Conservation (phyloP, 2,329 filamentous ascomycete genomes). For the Diaporthe sp. region DNA sequence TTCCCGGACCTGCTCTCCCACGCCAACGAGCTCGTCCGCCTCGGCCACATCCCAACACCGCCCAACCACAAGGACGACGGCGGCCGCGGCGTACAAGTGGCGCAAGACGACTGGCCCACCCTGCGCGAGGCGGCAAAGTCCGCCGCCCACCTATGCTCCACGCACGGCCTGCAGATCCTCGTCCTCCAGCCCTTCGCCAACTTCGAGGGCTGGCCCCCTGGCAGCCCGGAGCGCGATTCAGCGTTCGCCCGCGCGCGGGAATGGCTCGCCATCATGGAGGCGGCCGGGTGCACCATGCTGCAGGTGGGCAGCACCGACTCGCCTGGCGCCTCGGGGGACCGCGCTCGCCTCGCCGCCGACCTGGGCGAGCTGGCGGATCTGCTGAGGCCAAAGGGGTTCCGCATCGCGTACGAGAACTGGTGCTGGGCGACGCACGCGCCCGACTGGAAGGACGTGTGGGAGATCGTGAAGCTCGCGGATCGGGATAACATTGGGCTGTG, state of each 20-base stretch:
- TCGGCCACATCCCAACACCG: neutral
- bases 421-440: constrained; percentile 82
- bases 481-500: constrained; percentile 79
- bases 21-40: constrained; percentile 62
- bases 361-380: constrained; percentile 75
- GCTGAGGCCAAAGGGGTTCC: constrained; percentile 68
- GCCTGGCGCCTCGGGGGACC: constrained; percentile 59
- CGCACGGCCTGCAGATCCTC: constrained; percentile 71
- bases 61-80: neutral
- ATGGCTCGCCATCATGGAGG: constrained; percentile 81
- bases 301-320: constrained; percentile 76
- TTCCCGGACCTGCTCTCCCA: constrained; percentile 80
- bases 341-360: constrained; percentile 69
- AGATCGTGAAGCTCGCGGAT: constrained; percentile 74
- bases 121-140: constrained; percentile 68
- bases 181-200: constrained; percentile 84
- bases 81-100: constrained; percentile 55
- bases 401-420: constrained; percentile 85
- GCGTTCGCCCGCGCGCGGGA: constrained; percentile 74
- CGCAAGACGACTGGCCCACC: constrained; percentile 70
- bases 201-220: constrained; percentile 80
- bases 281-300: constrained; percentile 77
- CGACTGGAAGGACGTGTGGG: constrained; percentile 78
- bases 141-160: constrained; percentile 68
- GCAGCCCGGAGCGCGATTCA: constrained; percentile 69